phyloP scores from a whole-genome alignment of 2,329 filamentous ascomycete genomes.

The Ambrosiella xylebori region DNA sequence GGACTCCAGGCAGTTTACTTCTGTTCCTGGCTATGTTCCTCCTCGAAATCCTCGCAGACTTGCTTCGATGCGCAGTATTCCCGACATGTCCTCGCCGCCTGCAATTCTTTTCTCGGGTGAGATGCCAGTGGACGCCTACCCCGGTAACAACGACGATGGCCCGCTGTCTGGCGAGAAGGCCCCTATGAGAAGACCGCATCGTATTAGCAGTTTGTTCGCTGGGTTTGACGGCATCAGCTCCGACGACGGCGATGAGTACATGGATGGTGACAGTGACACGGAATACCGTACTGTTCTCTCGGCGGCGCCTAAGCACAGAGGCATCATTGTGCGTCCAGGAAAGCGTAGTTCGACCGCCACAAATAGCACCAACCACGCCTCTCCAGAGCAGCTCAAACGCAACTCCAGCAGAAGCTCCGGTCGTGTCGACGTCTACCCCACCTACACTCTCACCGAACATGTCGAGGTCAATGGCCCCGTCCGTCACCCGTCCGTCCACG shows the following conservation, averaged over 20 bases:
- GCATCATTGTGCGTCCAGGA: conserved; percentile 19
- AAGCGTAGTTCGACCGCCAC: conserved; percentile 25
- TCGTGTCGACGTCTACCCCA: conserved; percentile 29
- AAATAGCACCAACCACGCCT: conserved; percentile 21
- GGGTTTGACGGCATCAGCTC: conserved; percentile 61
- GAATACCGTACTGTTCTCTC: conserved; percentile 51
- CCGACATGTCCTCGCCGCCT: conserved; percentile 33
- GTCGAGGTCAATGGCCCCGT: conserved; percentile 8
- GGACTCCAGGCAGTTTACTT: conserved; percentile 29
- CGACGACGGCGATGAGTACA: conserved; percentile 47
- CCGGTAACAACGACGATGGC: conserved; percentile 66
- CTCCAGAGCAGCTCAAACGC: conserved; percentile 23
- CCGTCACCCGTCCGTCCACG: conserved; percentile 19
- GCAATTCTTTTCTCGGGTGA: conserved; percentile 17
- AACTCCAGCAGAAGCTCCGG: conserved; percentile 21
- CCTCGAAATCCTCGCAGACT: conserved; percentile 44
- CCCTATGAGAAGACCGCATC: conserved; percentile 50
- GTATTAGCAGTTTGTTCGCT: conserved; percentile 72
- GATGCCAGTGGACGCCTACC: conserved; percentile 48
- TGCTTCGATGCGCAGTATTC: conserved; percentile 26
- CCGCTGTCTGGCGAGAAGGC: conserved; percentile 43
- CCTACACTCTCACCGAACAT: conserved; percentile 22
- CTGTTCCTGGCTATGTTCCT: conserved; percentile 35
- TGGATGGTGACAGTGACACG: conserved; percentile 45
- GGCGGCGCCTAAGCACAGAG: conserved; percentile 29